A percentile compares a stretch with the other conserved stretches of the same genome.
Conservation (phyloP, 768 basidiomycete species). For the Leccinum subgranulosum region DNA sequence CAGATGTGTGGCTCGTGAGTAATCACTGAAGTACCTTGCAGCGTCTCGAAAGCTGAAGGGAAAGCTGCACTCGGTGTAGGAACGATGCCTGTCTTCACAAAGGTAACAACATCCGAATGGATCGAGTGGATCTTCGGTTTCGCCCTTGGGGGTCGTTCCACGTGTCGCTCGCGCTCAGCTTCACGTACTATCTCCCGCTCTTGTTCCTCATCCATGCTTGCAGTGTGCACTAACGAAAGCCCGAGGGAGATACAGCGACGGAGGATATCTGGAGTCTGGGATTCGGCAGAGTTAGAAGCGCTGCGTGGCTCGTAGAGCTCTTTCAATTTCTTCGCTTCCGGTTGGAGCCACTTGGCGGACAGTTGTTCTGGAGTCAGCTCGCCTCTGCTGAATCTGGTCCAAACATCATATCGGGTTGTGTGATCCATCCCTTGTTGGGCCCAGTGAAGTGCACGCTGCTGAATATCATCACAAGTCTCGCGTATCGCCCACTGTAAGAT, state of each 20-base stretch:
- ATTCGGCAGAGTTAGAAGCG: not conserved
- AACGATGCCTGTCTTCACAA: not conserved
- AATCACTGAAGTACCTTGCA: not conserved
- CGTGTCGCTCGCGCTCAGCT: not conserved
- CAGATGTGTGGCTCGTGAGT: not conserved
- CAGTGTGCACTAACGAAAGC: not conserved
- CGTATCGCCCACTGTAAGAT: not conserved
- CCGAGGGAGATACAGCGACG: not conserved
- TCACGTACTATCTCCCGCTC: slow-evolving; percentile 44
- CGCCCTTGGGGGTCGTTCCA: not conserved
- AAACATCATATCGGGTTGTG: not conserved
- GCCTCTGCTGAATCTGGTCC: not conserved
- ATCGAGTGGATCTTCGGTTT: not conserved
- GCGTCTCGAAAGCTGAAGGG: not conserved
- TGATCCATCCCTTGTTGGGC: not conserved
- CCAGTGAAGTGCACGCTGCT: not conserved
- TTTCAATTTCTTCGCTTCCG: not conserved
- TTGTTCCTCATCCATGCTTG: slow-evolving; percentile 41
- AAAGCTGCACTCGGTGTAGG: not conserved
- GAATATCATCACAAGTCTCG: not conserved
- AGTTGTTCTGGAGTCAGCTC: not conserved
- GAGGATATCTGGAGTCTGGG: not conserved
- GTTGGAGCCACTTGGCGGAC: not conserved
- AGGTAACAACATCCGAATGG: not conserved
- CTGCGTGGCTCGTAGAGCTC: not conserved